These are phyloP conservation scores for Themeda triandra DNA, from an alignment of 176 grass and related monocot genomes.

Conservation along the genomic window DNA sequence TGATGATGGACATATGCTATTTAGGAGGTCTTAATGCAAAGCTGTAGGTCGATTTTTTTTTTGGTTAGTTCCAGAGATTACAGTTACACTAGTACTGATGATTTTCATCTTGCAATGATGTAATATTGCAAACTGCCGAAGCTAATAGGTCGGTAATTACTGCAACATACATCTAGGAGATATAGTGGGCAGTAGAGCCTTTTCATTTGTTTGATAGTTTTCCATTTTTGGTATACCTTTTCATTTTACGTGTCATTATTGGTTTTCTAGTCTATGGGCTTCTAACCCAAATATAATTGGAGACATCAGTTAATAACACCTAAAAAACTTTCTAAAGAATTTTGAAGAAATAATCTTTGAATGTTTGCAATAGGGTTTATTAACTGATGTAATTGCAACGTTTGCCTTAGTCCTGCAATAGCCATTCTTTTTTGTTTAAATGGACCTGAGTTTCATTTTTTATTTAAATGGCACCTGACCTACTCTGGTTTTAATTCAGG, in stretches of 20 bases:
- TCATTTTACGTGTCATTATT: not conserved
- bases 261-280: not conserved
- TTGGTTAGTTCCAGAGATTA: conserved; percentile 4
- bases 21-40: not conserved
- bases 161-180: not conserved
- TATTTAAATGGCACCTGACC: conserved; percentile 26
- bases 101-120: not conserved
- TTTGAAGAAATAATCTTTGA: not conserved
- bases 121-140: not conserved
- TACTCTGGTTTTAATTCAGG: conserved; percentile 40
- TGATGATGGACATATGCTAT: not conserved
- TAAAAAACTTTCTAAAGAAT: not conserved
- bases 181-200: not conserved
- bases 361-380: conserved; percentile 19
- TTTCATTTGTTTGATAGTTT: conserved; percentile 8
- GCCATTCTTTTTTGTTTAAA: not conserved
- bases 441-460: not conserved
- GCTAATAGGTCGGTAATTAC: not conserved
- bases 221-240: conserved; percentile 1
- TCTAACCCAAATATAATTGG: not conserved
- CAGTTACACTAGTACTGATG: not conserved
- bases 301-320: not conserved
- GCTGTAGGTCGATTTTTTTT: not conserved
- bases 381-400: not conserved
- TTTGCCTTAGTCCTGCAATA: not conserved